These are phyloP conservation scores for Chlorella sorokiniana DNA, from an alignment of 139 green algal genomes.

Conservation along the genomic window DNA sequence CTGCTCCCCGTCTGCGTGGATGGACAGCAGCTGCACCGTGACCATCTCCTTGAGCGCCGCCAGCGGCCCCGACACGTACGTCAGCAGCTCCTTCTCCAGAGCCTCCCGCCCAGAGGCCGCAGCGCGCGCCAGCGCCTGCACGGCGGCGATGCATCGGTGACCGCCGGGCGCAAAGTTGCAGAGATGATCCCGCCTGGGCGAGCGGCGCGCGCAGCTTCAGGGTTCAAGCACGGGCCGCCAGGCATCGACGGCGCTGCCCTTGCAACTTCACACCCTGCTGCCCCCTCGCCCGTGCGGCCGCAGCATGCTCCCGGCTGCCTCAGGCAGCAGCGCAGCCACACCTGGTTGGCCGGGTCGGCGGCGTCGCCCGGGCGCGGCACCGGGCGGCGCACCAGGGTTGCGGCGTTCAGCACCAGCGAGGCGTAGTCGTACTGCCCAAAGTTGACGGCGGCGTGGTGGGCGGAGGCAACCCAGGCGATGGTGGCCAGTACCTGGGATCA, in stretches of 20 bases:
- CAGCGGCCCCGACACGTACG: neutral
- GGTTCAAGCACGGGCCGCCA: no score
- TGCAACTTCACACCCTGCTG: neutral
- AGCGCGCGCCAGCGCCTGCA: neutral
- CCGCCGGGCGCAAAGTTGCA: no score
- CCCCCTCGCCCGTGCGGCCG: no score
- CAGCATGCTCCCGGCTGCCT: no score
- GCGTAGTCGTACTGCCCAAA: conserved; percentile 43
- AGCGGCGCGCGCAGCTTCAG: no score
- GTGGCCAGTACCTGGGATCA: conserved; percentile 37
- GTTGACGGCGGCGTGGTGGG: conserved; percentile 58
- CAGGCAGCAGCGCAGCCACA: neutral
- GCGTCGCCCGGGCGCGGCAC: neutral
- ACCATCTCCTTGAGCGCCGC: neutral
- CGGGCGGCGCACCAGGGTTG: neutral
- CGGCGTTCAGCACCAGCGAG: conserved; percentile 10
- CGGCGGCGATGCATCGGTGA: neutral
- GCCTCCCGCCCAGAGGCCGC: neutral
- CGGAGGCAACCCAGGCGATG: conserved; percentile 49
- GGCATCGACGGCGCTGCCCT: no score
- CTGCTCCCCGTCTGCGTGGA: conserved; percentile 17
- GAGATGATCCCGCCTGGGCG: no score
- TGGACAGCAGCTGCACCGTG: conserved; percentile 24
- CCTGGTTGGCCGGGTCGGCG: neutral
- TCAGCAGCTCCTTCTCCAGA: neutral